Evolutionary conservation across 257 asterid genomes (phyloP), one percentile per base, ranked within the genome.

Genomic region (Eucommia ulmoides): DNA sequence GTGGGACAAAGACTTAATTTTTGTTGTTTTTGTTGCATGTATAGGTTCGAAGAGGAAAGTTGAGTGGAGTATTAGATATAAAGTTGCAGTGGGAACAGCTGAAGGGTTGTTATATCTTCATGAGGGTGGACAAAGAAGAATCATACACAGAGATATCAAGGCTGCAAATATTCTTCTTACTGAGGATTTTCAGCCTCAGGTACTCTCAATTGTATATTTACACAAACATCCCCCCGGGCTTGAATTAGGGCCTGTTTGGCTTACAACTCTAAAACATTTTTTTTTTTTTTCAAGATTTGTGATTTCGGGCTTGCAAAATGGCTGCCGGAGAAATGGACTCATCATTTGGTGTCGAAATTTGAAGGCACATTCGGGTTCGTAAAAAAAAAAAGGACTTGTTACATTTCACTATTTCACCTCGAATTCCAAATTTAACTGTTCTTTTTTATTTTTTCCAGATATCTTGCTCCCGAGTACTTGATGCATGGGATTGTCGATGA

Each of bases 401-500:
- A n/a, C n/a, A n/a, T n/a, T n/a, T n/a, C n/a, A n/a, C n/a, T n/a
- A n/a, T n/a, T n/a, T n/a, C n/a, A n/a, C n/a, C n/a, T n/a, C n/a
- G n/a, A n/a, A n/a, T n/a, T n/a, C n/a, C n/a, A n/a, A n/a, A n/a
- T n/a, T n/a, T n/a, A n/a, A n/a, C n/a, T n/a, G n/a, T n/a, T n/a
- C n/a, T n/a, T n/a, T n/a, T n/a, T n/a, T n/a, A n/a, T n/a, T 25
- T 23, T 19, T 18, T 62, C 54, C 81, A 88, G 97, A 45, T 88
- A 88, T 60, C 78, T 81, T 42, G 97, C 97, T 24, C 97, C 97
- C 0, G 97, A 88, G 82, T 88, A 68, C 76, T 73, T 88, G 45
- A 81, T 88, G 95, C 97, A 88, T 7, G 97, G 97, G n/a, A 84
- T 84, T 50, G 95, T 81, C 1, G 93, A 88, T 20, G 97, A 88